Conservation (phyloP, 176 grass and related monocot genomes). For the Bromus sterilis region DNA sequence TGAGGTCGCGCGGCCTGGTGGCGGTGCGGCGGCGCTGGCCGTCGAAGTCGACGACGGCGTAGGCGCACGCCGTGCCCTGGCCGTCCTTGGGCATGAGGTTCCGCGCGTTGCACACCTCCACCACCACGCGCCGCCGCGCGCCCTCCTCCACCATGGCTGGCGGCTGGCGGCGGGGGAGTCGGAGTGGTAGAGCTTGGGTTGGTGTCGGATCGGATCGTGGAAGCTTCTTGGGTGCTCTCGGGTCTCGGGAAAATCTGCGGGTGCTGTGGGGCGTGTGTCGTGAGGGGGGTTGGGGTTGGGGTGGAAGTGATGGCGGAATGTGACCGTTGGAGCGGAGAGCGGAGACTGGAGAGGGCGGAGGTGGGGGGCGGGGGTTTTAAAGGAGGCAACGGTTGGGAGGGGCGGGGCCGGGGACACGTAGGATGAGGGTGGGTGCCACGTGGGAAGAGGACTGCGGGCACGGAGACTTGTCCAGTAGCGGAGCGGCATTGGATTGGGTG, state of each 20-base stretch:
- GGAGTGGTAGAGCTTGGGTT: too few species aligned
- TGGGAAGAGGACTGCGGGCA: conserved; percentile 20
- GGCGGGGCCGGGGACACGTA: conserved; percentile 28
- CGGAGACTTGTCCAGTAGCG: conserved; percentile 42
- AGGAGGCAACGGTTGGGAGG: conserved; percentile 20
- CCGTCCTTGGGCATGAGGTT: conserved; percentile 99
- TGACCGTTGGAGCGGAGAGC: conserved; percentile 23
- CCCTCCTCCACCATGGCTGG: conserved; percentile 42
- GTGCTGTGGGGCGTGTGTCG: not conserved
- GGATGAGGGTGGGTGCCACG: conserved; percentile 21
- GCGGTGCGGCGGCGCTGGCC: conserved; percentile 92
- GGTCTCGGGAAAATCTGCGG: not conserved
- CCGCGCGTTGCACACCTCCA: conserved; percentile 86
- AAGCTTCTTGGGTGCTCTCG: conserved; percentile 7
- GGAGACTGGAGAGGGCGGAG: not conserved
- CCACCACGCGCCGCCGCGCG: conserved; percentile 52
- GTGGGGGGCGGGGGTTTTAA: conserved; percentile 22
- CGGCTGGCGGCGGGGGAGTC: too few species aligned
- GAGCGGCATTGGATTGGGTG: not conserved
- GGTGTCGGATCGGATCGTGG: not conserved
- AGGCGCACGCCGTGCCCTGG: conserved; percentile 88
- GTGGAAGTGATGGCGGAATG: not conserved
- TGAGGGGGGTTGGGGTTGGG: not conserved
- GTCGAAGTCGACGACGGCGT: conserved; percentile 96
- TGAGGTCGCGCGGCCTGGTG: conserved; percentile 71